Evolutionary conservation across 176 grass and related monocot species (phyloP).

Genomic region (Musa acuminata): DNA sequence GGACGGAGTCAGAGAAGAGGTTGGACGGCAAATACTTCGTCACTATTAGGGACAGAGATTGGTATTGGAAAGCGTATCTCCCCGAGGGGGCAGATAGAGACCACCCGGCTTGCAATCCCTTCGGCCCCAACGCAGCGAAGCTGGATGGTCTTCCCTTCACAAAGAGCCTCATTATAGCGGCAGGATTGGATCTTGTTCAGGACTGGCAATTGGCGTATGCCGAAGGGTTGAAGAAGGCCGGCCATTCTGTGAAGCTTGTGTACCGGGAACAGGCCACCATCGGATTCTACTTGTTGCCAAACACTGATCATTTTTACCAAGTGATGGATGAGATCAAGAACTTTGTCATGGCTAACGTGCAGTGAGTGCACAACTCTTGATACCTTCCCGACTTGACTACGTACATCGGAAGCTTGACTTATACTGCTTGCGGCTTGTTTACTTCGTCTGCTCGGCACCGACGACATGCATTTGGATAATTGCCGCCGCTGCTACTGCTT

Average conservation of each 20-base stretch:
- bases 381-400: not conserved
- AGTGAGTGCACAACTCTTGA: conserved; percentile 27
- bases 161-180: conserved; percentile 90
- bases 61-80: conserved; percentile 99
- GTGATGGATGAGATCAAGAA: conserved; percentile 94
- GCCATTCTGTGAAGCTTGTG: conserved; percentile 68
- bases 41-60: conserved; percentile 89
- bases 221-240: conserved; percentile 59
- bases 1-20: conserved; percentile 69
- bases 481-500: too few species aligned
- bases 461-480: too few species aligned
- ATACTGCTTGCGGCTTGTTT: too few species aligned
- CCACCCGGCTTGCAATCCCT: conserved; percentile 87
- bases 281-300: conserved; percentile 86
- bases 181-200: conserved; percentile 76
- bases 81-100: conserved; percentile 79
- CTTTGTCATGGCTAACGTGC: conserved; percentile 68
- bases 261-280: conserved; percentile 78
- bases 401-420: not conserved
- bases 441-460: too few species aligned
- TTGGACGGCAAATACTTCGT: conserved; percentile 98
- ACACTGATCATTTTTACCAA: conserved; percentile 87
- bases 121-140: conserved; percentile 57
- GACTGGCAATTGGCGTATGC: conserved; percentile 83
- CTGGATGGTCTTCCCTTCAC: conserved; percentile 51